These are phyloP conservation scores for Dacryopinax primogenitus DNA, from an alignment of 768 basidiomycete species.

Conservation along the genomic window DNA sequence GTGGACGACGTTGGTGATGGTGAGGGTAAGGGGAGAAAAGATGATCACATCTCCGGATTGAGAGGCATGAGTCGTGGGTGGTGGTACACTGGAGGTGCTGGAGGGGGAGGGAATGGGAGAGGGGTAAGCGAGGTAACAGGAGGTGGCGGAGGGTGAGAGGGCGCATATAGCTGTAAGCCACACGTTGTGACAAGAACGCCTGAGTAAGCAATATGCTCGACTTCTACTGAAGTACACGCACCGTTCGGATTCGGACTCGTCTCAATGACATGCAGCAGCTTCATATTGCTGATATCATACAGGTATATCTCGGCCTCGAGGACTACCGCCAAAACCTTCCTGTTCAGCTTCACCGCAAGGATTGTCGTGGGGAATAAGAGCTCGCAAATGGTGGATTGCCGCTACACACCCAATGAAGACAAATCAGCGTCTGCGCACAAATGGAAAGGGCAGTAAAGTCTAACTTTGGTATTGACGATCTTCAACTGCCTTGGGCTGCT, in stretches of 20 bases:
- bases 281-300: constrained; percentile 98
- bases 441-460: constrained; percentile 15
- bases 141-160: constrained; percentile 84
- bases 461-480: constrained; percentile 96
- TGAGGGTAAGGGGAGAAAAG: constrained; percentile 84
- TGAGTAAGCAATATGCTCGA: not conserved
- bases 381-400: constrained; percentile 98
- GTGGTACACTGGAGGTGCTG: constrained; percentile 28
- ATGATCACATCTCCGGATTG: constrained; percentile 81
- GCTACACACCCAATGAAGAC: constrained; percentile 38
- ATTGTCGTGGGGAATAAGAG: constrained; percentile 94
- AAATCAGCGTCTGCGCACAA: not conserved
- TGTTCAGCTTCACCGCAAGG: constrained; percentile 93
- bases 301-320: constrained; percentile 98
- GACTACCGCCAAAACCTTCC: constrained; percentile 90
- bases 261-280: constrained; percentile 91
- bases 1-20: constrained; percentile 88
- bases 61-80: constrained; percentile 28
- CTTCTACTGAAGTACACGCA: too few species aligned
- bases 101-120: constrained; percentile 80
- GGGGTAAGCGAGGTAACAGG: constrained; percentile 91
- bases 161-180: constrained; percentile 71
- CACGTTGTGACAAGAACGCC: not conserved
- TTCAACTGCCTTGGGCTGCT: constrained; percentile 87
- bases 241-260: constrained; percentile 93